Percentiles rank a stretch among this genome's conserved stretches.
Evolutionary conservation across 2,329 filamentous ascomycete genomes (phyloP).

Genomic region (Zalaria obscura): DNA sequence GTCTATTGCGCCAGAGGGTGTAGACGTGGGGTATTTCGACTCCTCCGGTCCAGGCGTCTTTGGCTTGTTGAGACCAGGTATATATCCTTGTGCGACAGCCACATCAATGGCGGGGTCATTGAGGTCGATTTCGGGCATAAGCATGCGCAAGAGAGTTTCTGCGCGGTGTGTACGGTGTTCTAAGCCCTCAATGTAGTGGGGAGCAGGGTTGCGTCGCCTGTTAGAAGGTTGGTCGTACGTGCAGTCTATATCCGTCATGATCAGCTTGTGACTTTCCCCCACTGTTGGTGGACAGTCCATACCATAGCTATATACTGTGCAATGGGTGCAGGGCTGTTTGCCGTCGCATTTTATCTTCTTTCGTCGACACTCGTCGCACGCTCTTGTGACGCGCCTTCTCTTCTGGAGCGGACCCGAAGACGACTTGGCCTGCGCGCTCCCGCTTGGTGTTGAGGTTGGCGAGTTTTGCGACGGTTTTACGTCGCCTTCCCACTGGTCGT

Average conservation of each 20-base stretch:
- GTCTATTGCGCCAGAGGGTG: slow-evolving; percentile 19
- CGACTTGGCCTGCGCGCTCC: slow-evolving; percentile 9
- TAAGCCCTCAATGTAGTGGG: slow-evolving; percentile 83
- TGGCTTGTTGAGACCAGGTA: slow-evolving; percentile 19
- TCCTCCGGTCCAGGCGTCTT: slow-evolving; percentile 9
- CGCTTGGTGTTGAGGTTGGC: slow-evolving; percentile 8
- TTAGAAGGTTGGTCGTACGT: slow-evolving; percentile 94
- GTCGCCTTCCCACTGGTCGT: slow-evolving; percentile 13
- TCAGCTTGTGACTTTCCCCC: neutral
- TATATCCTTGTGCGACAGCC: slow-evolving; percentile 36
- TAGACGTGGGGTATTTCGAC: slow-evolving; percentile 4
- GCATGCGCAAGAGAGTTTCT: slow-evolving; percentile 62
- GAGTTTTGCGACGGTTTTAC: slow-evolving; percentile 14
- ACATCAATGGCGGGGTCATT: slow-evolving; percentile 74
- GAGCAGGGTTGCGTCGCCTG: slow-evolving; percentile 74
- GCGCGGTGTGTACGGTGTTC: slow-evolving; percentile 73
- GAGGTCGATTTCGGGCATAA: slow-evolving; percentile 73
- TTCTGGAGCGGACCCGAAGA: slow-evolving; percentile 32
- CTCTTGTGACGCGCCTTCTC: slow-evolving; percentile 72
- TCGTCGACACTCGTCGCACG: slow-evolving; percentile 76
- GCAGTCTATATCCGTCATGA: slow-evolving; percentile 47
- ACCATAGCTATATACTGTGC: slow-evolving; percentile 98
- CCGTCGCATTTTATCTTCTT: slow-evolving; percentile 44
- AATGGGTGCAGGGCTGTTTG: slow-evolving; percentile 59
- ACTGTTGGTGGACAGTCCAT: slow-evolving; percentile 16